A percentile compares a stretch with the other conserved stretches of the same genome.
phyloP scores from a whole-genome alignment of 192 early-diverging fungal species.

The Gryganskiella cystojenkinii region DNA sequence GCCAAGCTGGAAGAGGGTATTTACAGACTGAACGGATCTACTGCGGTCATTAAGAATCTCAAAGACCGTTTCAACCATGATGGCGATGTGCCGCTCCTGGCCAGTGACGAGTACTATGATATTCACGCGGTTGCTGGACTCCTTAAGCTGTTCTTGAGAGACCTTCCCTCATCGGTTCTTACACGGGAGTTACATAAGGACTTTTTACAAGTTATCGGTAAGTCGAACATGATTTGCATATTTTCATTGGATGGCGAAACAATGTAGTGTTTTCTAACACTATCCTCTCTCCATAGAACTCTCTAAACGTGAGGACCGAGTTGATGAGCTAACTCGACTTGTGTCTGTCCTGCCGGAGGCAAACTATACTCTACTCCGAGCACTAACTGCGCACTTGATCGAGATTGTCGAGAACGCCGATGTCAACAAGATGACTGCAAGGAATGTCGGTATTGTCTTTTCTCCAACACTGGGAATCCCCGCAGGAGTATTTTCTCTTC shows the following conservation, averaged over 20 bases:
- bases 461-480: constrained; percentile 95
- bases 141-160: constrained; percentile 92
- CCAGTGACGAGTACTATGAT: constrained; percentile 77
- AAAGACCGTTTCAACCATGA: constrained; percentile 87
- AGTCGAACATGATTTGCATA: too few species aligned
- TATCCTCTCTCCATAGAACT: constrained; percentile 64
- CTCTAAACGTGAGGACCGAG: constrained; percentile 80
- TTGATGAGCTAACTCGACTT: constrained; percentile 84
- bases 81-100: constrained; percentile 79
- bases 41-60: constrained; percentile 75
- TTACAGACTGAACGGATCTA: constrained; percentile 90
- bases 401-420: constrained; percentile 85
- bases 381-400: constrained; percentile 90
- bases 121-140: constrained; percentile 94
- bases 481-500: constrained; percentile 90
- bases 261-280: not conserved
- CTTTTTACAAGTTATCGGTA: constrained; percentile 86
- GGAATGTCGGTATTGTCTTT: constrained; percentile 97
- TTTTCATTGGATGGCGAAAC: too few species aligned
- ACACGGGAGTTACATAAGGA: constrained; percentile 88
- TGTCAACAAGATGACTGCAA: constrained; percentile 94
- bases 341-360: constrained; percentile 81
- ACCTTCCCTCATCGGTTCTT: constrained; percentile 88
- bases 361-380: constrained; percentile 92
- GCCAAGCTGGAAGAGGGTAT: constrained; percentile 94